Evolutionary conservation across 2,329 filamentous ascomycete genomes (phyloP).

Genomic region (Xylariales sp.): DNA sequence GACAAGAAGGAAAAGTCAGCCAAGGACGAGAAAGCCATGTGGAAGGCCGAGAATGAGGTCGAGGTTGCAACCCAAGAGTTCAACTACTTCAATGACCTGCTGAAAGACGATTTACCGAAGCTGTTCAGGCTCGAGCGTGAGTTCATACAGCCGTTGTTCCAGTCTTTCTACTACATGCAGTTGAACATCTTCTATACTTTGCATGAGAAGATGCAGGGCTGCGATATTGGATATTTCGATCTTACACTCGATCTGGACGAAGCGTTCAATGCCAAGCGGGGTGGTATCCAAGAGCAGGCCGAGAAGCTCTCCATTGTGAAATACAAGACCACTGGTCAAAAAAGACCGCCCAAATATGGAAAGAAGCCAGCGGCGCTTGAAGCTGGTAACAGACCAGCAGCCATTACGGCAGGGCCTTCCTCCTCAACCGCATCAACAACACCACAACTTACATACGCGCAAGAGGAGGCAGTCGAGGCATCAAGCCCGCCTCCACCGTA

Average conservation of each 20-base stretch:
- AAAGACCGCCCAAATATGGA: conserved; percentile 53
- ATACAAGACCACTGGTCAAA: conserved; percentile 82
- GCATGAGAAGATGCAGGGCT: conserved; percentile 95
- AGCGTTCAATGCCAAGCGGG: conserved; percentile 83
- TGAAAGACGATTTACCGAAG: conserved; percentile 93
- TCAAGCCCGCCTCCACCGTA: conserved; percentile 72
- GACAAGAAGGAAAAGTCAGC: conserved; percentile 95
- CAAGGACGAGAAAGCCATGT: conserved; percentile 96
- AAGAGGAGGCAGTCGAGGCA: conserved; percentile 27
- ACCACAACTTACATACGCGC: conserved; percentile 14
- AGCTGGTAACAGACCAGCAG: conserved; percentile 37
- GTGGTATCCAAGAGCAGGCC: conserved; percentile 78
- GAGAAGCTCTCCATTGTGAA: conserved; percentile 82
- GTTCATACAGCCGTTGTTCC: conserved; percentile 95
- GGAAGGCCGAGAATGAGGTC: conserved; percentile 88
- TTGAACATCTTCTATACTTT: conserved; percentile 98
- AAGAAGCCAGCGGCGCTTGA: conserved; percentile 43
- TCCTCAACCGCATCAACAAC: conserved; percentile 23
- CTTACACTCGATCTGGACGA: conserved; percentile 86
- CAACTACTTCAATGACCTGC: conserved; percentile 95
- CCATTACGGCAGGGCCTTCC: conserved; percentile 32
- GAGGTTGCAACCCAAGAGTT: conserved; percentile 92
- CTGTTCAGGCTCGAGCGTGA: conserved; percentile 85
- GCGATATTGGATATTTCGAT: conserved; percentile 97
- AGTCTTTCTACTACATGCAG: conserved; percentile 99